A percentile compares a stretch with the other conserved stretches of the same genome.
Evolutionary conservation across 257 asterid genomes (phyloP).

Genomic region (Knoxia roxburghii): DNA sequence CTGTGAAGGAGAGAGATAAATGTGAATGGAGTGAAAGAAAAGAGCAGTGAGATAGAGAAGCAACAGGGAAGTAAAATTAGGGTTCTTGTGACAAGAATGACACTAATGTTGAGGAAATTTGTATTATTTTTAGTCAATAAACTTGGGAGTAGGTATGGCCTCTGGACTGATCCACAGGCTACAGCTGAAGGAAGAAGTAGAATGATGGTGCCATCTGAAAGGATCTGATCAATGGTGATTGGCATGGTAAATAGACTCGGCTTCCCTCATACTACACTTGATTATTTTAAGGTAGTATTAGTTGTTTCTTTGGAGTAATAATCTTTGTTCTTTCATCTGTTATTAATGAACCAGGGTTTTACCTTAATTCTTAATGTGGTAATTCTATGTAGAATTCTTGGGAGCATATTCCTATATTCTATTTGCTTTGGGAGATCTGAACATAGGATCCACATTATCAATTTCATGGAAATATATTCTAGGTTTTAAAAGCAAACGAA

Average conservation of each 20-base stretch:
- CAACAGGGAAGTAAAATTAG: not conserved
- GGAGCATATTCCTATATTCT: not conserved
- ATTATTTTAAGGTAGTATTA: too few relatives aligned
- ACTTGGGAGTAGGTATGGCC: not conserved
- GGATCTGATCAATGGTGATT: not conserved
- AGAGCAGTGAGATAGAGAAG: not conserved
- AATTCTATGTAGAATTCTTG: not conserved
- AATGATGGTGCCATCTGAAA: not conserved
- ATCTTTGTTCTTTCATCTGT: not conserved
- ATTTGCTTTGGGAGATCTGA: not conserved
- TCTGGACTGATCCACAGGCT: too few relatives aligned
- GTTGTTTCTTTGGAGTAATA: too few relatives aligned
- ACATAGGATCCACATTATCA: not conserved
- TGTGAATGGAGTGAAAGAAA: not conserved
- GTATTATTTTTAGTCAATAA: not conserved
- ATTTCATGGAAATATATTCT: too few relatives aligned
- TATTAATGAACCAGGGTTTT: not conserved
- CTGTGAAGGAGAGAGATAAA: not conserved
- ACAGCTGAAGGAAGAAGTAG: not conserved
- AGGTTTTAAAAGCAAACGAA: too few relatives aligned
- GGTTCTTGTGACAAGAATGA: too few relatives aligned
- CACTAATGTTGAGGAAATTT: not conserved
- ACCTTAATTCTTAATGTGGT: not conserved
- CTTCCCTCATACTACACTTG: not conserved
- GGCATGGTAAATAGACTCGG: not conserved